Base-by-base conservation (phyloP, 306 rosid genomes). In the Fagus crenata region DNA sequence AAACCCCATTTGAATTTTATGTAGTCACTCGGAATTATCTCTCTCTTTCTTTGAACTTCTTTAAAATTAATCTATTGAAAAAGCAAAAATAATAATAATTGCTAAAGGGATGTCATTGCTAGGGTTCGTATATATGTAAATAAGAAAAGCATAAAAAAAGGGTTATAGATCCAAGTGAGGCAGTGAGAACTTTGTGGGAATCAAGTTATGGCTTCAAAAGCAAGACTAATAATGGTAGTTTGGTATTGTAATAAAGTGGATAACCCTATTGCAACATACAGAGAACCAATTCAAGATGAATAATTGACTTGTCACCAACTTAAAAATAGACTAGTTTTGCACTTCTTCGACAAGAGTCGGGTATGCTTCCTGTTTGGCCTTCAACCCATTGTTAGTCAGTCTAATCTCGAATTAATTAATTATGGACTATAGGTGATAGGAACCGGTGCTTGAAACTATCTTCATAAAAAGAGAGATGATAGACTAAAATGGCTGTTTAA, bases 221-320 rank as follows among this genome's bases (percentile, higher is more conserved):
- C 68, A 33, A 61, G 1, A 61, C 37, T 61, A 61, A 33, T 31
- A 32, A 61, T 9, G 68, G 5, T 7, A 33, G 68, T 32, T 9
- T 28, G 68, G 18, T 33, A 5, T 13, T 4, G n/a, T 33, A 33
- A 15, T 61, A 18, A 61, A 61, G 68, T 2, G 6, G 22, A 33
- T 33, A 61, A 61, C 35, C n/a, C 35, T 12, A 1, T 32, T 46
- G 51, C 6, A 9, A 12, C 11, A 11, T 33, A 32, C 41, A 61
- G 6, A 61, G 7, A 32, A 61, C 32, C 33, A 32, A 33, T 6
- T 3, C 5, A 61, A 61, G 68, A 7, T 32, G 2, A 59, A 28
- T 9, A 59, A 59, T 59, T 28, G 65, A 33, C 40, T 61, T 61
- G 41, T 40, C 67, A 61, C 68, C 68, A 32, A 61, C n/a, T 15